These are phyloP conservation scores for Mortierella alpina DNA, from an alignment of 192 early-diverging fungal species.

Conservation along the genomic window DNA sequence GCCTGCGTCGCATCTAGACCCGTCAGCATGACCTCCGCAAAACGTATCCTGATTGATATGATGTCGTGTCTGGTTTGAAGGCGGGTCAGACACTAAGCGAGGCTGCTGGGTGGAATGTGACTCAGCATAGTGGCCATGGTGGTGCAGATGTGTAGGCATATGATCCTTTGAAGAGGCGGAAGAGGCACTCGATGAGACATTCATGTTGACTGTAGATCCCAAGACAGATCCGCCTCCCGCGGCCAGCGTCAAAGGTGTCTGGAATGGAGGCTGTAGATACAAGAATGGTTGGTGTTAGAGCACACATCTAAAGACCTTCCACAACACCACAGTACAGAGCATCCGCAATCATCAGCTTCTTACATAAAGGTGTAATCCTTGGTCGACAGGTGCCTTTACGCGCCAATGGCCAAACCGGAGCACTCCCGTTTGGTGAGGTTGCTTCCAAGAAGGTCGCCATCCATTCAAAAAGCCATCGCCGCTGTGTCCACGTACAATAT, in stretches of 20 bases:
- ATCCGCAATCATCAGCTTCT: neutral
- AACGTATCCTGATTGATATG: too few relatives aligned
- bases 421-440: constrained; percentile 39
- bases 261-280: constrained; percentile 33
- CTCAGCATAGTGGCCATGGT: too few relatives aligned
- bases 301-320: neutral
- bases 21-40: too few relatives aligned
- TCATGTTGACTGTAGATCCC: constrained; percentile 17
- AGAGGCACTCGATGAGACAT: neutral
- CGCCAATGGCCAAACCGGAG: constrained; percentile 51
- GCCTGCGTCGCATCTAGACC: neutral
- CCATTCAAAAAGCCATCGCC: constrained; percentile 53
- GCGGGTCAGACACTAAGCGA: too few relatives aligned
- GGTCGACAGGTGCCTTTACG: constrained; percentile 22
- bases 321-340: neutral
- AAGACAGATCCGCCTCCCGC: constrained; percentile 43
- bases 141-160: too few relatives aligned
- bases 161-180: too few relatives aligned
- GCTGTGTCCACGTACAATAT: constrained; percentile 45
- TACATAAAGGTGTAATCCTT: constrained; percentile 36
- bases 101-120: too few relatives aligned
- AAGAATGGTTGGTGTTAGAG: neutral
- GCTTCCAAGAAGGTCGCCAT: constrained; percentile 45
- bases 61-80: too few relatives aligned
- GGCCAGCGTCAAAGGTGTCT: constrained; percentile 49